Evolutionary conservation across 1,284 basidiomycete species (phyloP), one percentile per base, ranked within the genome.

Genomic region (Kwoniella shivajii): DNA sequence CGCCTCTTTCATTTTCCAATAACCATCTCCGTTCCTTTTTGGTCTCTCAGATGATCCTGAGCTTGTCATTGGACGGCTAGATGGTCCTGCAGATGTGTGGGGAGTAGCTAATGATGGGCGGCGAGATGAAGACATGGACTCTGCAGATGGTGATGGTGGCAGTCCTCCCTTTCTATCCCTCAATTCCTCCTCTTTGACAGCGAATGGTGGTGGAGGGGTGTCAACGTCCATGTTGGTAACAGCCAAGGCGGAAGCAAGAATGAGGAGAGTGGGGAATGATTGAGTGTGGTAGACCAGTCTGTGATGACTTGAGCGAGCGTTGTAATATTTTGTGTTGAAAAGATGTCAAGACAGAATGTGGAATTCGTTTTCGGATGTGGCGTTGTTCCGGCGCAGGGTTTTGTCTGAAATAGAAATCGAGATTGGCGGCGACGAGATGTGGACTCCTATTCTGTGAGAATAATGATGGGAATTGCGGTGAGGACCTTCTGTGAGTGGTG

Each of bases 1-100:
- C 3, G 48, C 52, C 20, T 55, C 53, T 34, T 53, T 50, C 37
- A 48, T 41, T n/a, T 53, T 60, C 58, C 58, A 60, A 26, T 56
- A 60, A 6, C 58, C 53, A 38, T 60, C 58, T 37, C 34, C 51
- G 1, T 20, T 30, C 24, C 46, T 38, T 20, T 49, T 52, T 16
- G 44, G 26, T 44, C 20, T 22, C 9, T 57, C 49, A 18, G 44
- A 39, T 34, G 39, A 29, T 30, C 26, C 18, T 39, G 37, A 39
- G 37, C 37, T 5, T 22, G 37, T 10, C 10, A 9, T n/a, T 39
- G n/a, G n/a, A n/a, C 27, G 33, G 38, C 37, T 26, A 38, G 34
- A 54, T 37, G 50, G 38, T 30, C 30, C 29, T 10, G 50, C 38
- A 10, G 14, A n/a, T 18, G 18, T 16, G 26, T 43, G 34, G 4